Conservation (phyloP, 1,284 basidiomycete genomes). For the Pseudozyma sp. region DNA sequence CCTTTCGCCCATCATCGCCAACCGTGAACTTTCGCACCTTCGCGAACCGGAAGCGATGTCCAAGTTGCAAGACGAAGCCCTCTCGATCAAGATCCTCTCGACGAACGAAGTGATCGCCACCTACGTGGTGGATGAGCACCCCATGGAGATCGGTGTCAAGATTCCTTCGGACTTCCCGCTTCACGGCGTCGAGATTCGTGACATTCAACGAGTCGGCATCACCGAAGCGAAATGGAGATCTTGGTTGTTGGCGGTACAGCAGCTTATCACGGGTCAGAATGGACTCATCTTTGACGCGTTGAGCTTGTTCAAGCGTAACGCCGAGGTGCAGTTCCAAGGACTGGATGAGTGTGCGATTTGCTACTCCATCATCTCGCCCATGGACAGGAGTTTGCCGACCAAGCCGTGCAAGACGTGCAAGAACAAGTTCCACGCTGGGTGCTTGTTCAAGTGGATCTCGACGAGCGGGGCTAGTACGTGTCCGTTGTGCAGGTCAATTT, state of each 20-base stretch:
- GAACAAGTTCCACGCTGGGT: slow-evolving; percentile 83
- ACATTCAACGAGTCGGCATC: slow-evolving; percentile 82
- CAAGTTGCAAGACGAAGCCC: slow-evolving; percentile 82
- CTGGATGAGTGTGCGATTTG: slow-evolving; percentile 68
- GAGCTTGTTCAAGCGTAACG: slow-evolving; percentile 97
- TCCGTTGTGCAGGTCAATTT: slow-evolving; percentile 81
- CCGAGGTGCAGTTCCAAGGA: slow-evolving; percentile 70
- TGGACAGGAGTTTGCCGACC: slow-evolving; percentile 86
- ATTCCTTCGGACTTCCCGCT: slow-evolving; percentile 93
- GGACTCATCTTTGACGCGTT: slow-evolving; percentile 91
- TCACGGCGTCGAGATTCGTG: slow-evolving; percentile 86
- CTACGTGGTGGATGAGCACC: slow-evolving; percentile 93
- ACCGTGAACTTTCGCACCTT: slow-evolving; percentile 82
- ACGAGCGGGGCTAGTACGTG: slow-evolving; percentile 86
- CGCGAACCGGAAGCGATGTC: slow-evolving; percentile 76
- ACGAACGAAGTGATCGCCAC: slow-evolving; percentile 71
- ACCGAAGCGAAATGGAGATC: slow-evolving; percentile 90
- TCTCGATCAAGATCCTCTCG: slow-evolving; percentile 79
- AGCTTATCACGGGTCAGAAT: slow-evolving; percentile 85
- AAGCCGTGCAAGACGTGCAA: slow-evolving; percentile 94
- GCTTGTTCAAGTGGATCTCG: slow-evolving; percentile 82
- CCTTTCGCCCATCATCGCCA: slow-evolving; percentile 90
- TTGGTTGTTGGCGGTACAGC: slow-evolving; percentile 93
- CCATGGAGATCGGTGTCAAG: slow-evolving; percentile 87
- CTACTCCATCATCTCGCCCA: slow-evolving; percentile 88